Base-by-base conservation (phyloP, 2,329 filamentous ascomycete species). In the Ceratocystis diversiconidia region DNA sequence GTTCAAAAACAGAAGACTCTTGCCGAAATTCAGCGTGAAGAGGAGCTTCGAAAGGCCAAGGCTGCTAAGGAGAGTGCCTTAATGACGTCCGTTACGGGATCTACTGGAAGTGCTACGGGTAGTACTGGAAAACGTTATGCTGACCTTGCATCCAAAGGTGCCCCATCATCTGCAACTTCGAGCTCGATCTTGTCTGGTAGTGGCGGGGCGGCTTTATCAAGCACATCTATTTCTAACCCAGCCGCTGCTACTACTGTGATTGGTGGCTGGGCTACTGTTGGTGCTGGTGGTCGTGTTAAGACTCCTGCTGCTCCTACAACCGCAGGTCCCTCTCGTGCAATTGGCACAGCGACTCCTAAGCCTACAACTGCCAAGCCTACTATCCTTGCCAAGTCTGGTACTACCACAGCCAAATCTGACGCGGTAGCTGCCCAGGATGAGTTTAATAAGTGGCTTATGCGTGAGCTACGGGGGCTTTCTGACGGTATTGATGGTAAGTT, bases 191-290 rank as follows among this genome's bases (percentile, higher is more conserved):
- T 63, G 17, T 30, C 30, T 30, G 30, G n/a, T 30, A 71, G 75
- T 15, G 75, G 76, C 5, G 71, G 78, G 65, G 72, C 78, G 25
- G 72, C 77, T n/a, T 74, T 76, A 4, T 72, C 74, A 1, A 77
- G 79, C 66, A 79, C 81, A 41, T 70, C 73, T 25, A 70, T 72
- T 63, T 74, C 73, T 66, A 90, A 90, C 1, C 97, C 94, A 92
- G 92, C 92, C 12, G 97, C 92, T 0, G 91, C 97, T 52, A 92
- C 94, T 57, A 90, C 92, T 10, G 28, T 43, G 87, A 91, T 70
- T 94, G 94, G 15, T 41, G 90, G 91, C 1, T 99, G 94, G 94
- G 92, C 92, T 10, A 97, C 92, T 0, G 92, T 99, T 50, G 94
- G 94, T 61, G 91, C 92, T 43, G 87, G 92, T 70, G 94, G 94